Conservation (phyloP, 192 early-diverging fungal species). For the Podila minutissima region DNA sequence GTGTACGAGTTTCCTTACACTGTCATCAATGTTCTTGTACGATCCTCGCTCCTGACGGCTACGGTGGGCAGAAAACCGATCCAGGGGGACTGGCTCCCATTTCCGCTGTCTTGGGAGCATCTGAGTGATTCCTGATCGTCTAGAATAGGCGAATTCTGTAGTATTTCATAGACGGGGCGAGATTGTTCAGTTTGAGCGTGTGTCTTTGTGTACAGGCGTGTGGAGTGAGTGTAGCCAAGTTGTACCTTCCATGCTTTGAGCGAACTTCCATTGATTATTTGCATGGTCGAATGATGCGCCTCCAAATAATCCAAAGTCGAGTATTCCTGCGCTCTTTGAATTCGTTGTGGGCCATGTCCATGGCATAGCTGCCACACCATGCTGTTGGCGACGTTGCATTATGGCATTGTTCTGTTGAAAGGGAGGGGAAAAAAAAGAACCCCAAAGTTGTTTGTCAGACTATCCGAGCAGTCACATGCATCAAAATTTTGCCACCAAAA, state of each 20-base stretch:
- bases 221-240: neutral
- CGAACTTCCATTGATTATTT: neutral
- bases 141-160: neutral
- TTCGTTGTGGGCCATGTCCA: neutral
- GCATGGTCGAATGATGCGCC: neutral
- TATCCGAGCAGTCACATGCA: neutral
- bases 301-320: neutral
- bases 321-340: neutral
- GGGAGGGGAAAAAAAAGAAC: neutral
- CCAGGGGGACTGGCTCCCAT: neutral
- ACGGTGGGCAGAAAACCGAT: neutral
- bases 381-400: slow-evolving; percentile 3
- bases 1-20: neutral
- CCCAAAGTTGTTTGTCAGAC: neutral
- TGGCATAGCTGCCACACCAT: slow-evolving; percentile 3
- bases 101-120: neutral
- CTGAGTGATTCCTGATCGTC: neutral
- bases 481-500: neutral
- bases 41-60: neutral
- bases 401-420: neutral
- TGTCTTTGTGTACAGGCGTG: neutral
- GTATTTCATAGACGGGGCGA: neutral
- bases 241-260: neutral
- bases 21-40: neutral
- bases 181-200: neutral